Evolutionary conservation across 2,329 filamentous ascomycete genomes (phyloP), one percentile per base, ranked within the genome.

Genomic region (Hymenoscyphus scutula): DNA sequence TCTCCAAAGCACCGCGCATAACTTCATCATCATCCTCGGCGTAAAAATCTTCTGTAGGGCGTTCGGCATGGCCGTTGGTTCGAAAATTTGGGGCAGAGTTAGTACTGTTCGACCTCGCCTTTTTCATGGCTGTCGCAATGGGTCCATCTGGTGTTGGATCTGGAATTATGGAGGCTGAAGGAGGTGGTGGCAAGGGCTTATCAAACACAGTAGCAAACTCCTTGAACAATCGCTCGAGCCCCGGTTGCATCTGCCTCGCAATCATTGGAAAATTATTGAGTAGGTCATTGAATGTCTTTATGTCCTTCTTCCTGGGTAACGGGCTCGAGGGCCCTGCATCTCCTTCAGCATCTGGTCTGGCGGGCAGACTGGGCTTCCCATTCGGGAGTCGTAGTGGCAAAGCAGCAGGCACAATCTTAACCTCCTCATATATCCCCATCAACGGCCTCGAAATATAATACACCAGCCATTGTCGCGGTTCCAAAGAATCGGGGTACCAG

Each of bases 371-470:
- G 5, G 72, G 67, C 61, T 63, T 65, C 41, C 70, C 64, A 62
- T 74, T 62, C 45, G 69, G 76, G 61, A 76, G 75, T n/a, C 75
- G 78, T 62, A 75, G 79, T 67, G 76, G 80, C 67, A 88, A 77
- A 8, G 84, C 67, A 1, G 92, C 92, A 2, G 89, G 87, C 4
- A 83, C 76, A 57, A 94, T 88, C 67, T 86, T 88, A 58, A 86
- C 82, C 58, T 92, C 84, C 72, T 97, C 92, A 81, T 89, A 93
- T 0, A 84, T 83, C 27, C 95, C 95, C 23, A 97, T 84, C 58
- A 99, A 79, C 1, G 95, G 95, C 58, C 86, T 88, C 29, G 94
- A 95, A 66, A 99, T 96, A 76, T 93, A 97, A 82, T 98, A 98
- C 64, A 99, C 84, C 53, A 99, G 86, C 92, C 95, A 99, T 82